Evolutionary conservation across 805 yeast species (phyloP), one percentile per base, ranked within the genome.

Genomic region (Candida palmyrensis): DNA sequence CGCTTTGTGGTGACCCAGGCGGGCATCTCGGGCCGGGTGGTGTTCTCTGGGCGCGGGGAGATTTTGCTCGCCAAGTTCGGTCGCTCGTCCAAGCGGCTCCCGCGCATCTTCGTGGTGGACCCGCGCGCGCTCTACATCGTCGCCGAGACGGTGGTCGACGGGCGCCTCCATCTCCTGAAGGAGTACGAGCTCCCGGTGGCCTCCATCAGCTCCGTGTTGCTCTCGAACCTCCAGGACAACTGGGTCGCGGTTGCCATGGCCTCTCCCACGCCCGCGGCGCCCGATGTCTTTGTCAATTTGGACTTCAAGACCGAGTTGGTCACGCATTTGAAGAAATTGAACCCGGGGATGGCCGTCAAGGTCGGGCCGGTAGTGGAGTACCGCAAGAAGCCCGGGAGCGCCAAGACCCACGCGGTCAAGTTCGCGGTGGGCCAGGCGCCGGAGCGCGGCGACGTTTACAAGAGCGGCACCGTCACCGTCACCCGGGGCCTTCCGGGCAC

Each of bases 301-400:
- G 74, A 75, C 37, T 84, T 92, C 65, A 92, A 92, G 61, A 92
- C 97, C 0, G 98, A 92, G 53, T 63, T 92, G 33, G 63, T 84
- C 1, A 79, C 95, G 0, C 83, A 82, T 30, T 59, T 89, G 52
- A 82, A 78, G 51, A 73, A 73, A 40, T 41, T 80, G 32, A 77
- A 79, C 45, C 69, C 71, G 11, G 69, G 73, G 0, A 60, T 87
- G 30, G 66, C 70, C 3, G 71, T 92, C 29, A 71, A 69, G 27
- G 72, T 92, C 41, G 89, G 82, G 2, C 73, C 83, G 3, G 73
- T 83, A 0, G 73, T 92, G 37, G 73, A 75, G 40, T 92, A 92
- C 59, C 85, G 82, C 60, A 92, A 90, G 71, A 92, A 92, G 55
- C 87, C 96, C 1, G 95, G 95, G 2, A 28, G 30, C 22, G 20